A percentile compares a stretch with the other conserved stretches of the same genome.
Conservation (phyloP, 164 flowering plant species). For the Nelumbo lutea region DNA sequence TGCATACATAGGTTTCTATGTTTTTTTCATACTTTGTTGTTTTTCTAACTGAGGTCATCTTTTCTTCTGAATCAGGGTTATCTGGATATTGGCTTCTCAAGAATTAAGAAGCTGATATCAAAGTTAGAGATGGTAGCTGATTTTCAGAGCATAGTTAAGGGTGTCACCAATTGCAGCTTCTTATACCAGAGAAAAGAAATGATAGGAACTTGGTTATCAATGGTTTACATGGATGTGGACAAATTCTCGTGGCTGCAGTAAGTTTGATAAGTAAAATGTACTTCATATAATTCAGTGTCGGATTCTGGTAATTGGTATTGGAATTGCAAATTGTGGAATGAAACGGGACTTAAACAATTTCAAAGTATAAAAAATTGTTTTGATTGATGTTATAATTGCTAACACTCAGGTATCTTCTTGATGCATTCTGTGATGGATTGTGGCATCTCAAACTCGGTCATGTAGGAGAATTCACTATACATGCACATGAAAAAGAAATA, state of each 20-base stretch:
- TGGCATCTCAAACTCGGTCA: constrained; percentile 23
- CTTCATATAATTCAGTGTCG: neutral
- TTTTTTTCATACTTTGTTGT: neutral
- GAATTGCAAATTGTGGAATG: neutral
- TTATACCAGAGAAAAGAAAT: constrained; percentile 30
- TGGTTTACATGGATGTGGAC: constrained; percentile 26
- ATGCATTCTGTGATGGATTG: constrained; percentile 28
- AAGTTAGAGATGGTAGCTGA: constrained; percentile 18
- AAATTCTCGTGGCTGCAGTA: constrained; percentile 30
- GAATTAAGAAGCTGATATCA: constrained; percentile 19
- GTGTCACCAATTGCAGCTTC: constrained; percentile 25
- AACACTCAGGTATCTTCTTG: constrained; percentile 23
- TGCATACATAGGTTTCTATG: neutral
- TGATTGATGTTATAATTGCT: constrained; percentile 7
- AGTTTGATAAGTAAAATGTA: constrained; percentile 8
- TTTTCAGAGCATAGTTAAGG: constrained; percentile 20
- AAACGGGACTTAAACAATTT: neutral
- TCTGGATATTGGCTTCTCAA: constrained; percentile 13
- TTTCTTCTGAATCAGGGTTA: constrained; percentile 18
- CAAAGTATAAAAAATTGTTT: neutral
- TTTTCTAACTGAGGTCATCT: neutral
- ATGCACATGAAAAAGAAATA: constrained; percentile 22
- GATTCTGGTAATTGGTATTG: neutral
- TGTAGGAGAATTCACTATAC: constrained; percentile 20
- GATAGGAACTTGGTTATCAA: constrained; percentile 24